Percentiles rank a stretch among this genome's conserved stretches.
phyloP scores from a whole-genome alignment of 768 basidiomycete genomes.

The Pholiota conissans region DNA sequence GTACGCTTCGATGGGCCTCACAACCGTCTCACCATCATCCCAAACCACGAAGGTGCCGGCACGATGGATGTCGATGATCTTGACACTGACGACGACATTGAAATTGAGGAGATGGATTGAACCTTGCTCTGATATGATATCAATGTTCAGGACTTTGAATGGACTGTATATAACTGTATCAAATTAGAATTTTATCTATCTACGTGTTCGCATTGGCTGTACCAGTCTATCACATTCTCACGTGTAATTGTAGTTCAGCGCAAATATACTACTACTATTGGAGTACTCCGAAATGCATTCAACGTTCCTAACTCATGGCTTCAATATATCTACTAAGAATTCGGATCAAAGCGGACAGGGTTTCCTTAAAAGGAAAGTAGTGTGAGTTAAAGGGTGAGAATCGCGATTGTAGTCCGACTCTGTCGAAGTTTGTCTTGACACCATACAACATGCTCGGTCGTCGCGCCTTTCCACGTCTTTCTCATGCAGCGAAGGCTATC shows the following conservation, averaged over 20 bases:
- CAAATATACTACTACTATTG: neutral
- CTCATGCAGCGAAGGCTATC: constrained; percentile 26
- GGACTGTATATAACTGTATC: too few relatives aligned
- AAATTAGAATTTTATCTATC: too few relatives aligned
- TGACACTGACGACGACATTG: constrained; percentile 50
- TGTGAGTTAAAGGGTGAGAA: constrained; percentile 3
- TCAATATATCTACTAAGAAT: neutral
- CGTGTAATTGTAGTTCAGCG: neutral
- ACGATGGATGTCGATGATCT: constrained; percentile 65
- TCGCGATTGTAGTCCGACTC: constrained; percentile 8
- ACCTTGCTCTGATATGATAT: neutral
- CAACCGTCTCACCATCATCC: constrained; percentile 75
- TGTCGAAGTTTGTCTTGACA: constrained; percentile 8
- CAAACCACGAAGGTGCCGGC: constrained; percentile 73
- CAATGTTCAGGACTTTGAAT: neutral
- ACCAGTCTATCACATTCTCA: neutral
- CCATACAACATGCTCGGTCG: constrained; percentile 38
- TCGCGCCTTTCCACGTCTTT: constrained; percentile 33
- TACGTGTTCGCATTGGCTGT: neutral
- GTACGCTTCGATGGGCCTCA: constrained; percentile 80
- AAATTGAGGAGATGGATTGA: constrained; percentile 72
- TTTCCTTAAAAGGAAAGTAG: constrained; percentile 16
- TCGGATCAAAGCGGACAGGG: constrained; percentile 16
- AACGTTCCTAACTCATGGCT: too few relatives aligned
- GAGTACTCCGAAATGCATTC: too few relatives aligned